Conservation (phyloP, 805 yeast species). For the Zygoascus flipseniorum region DNA sequence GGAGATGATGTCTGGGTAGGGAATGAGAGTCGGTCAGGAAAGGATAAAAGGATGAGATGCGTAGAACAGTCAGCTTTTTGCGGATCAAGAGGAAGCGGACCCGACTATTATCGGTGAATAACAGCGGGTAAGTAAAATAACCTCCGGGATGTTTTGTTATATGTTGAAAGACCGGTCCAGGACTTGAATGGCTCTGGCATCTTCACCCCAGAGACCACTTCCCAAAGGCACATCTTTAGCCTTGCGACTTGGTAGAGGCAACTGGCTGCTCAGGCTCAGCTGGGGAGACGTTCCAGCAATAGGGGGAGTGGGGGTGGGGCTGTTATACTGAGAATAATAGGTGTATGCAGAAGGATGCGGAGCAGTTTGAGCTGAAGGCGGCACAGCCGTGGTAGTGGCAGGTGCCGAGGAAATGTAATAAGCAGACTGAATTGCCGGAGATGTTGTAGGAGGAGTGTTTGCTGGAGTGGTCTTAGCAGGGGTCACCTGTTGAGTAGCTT, state of each 20-base stretch:
- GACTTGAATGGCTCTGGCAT: slow-evolving; percentile 26
- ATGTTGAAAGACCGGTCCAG: slow-evolving; percentile 20
- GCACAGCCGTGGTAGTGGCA: slow-evolving; percentile 1
- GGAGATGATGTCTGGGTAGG: neutral
- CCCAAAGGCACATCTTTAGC: slow-evolving; percentile 20
- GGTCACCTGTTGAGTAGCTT: neutral
- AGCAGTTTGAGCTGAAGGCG: slow-evolving; percentile 7
- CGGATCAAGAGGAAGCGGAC: too few relatives aligned
- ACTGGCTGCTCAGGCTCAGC: neutral
- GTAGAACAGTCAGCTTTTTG: too few relatives aligned
- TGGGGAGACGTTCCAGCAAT: neutral
- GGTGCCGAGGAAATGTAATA: neutral
- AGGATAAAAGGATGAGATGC: too few relatives aligned
- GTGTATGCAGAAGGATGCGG: slow-evolving; percentile 6
- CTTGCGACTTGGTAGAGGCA: neutral
- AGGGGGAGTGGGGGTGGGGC: neutral
- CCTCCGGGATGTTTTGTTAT: neutral
- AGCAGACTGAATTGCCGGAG: neutral
- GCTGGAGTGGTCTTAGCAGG: slow-evolving; percentile 1
- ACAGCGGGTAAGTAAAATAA: too few relatives aligned
- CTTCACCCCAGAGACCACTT: slow-evolving; percentile 24
- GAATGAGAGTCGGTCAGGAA: too few relatives aligned
- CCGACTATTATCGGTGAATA: too few relatives aligned
- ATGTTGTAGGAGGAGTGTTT: neutral
- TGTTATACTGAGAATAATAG: neutral